Evolutionary conservation across 1,284 basidiomycete species (phyloP).

Genomic region (Trichosporon sp.): DNA sequence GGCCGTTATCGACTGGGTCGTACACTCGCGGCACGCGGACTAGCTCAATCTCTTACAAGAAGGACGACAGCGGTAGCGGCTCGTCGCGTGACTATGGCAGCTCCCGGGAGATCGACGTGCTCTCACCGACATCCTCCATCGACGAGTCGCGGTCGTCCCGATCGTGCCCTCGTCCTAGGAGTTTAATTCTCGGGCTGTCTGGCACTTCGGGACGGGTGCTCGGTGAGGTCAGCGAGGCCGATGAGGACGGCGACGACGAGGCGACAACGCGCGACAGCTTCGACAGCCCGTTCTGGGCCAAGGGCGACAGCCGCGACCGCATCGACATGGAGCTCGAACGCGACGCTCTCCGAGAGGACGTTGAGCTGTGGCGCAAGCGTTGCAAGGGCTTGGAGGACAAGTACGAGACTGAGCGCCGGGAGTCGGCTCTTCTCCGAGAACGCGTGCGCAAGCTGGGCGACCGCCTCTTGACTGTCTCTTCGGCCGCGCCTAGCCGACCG

Average conservation of each 20-base stretch:
- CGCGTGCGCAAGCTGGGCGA: constrained; percentile 38
- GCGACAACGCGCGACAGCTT: constrained; percentile 16
- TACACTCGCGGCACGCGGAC: constrained; percentile 13
- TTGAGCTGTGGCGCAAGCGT: constrained; percentile 37
- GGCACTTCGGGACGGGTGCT: constrained; percentile 28
- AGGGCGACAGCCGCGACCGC: constrained; percentile 18
- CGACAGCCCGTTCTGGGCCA: constrained; percentile 8
- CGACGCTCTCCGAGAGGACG: constrained; percentile 39
- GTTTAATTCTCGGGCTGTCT: constrained; percentile 23
- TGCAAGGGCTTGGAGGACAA: constrained; percentile 34
- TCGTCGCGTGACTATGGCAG: constrained; percentile 20
- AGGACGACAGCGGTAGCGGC: constrained; percentile 24
- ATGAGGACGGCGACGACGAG: constrained; percentile 22
- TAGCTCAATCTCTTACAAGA: constrained; percentile 43
- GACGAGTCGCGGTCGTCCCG: constrained; percentile 6
- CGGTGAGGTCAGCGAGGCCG: constrained; percentile 37
- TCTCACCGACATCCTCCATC: not conserved
- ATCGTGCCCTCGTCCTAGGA: constrained; percentile 37
- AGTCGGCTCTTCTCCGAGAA: constrained; percentile 29
- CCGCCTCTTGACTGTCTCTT: constrained; percentile 29
- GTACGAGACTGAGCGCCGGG: constrained; percentile 35
- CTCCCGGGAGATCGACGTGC: constrained; percentile 6
- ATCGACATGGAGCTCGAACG: constrained; percentile 43
- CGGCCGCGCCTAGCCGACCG: constrained; percentile 7
- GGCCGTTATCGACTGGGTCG: not conserved